A percentile compares a stretch with the other conserved stretches of the same genome.
Conservation (phyloP, 1,139 yeast species). For the Saccharomyces hybrid region DNA sequence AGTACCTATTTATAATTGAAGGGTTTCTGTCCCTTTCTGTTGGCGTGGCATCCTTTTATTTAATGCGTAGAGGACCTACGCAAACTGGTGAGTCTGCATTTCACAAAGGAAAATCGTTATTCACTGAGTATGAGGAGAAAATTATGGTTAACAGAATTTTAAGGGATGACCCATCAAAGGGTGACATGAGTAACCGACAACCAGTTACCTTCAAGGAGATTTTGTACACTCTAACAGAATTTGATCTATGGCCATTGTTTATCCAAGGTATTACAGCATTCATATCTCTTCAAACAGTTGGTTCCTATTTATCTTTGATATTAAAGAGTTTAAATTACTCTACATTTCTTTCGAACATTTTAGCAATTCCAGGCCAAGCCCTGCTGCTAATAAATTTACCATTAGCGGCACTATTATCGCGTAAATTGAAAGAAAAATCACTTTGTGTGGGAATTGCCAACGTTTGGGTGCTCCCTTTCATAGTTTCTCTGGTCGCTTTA, state of each 20-base stretch:
- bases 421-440: conserved; percentile 35
- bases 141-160: conserved; percentile 53
- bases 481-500: conserved; percentile 45
- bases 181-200: conserved; percentile 60
- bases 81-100: neutral
- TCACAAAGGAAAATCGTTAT: neutral
- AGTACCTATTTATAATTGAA: neutral
- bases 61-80: neutral
- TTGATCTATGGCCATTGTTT: neutral
- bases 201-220: conserved; percentile 40
- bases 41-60: neutral
- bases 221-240: neutral
- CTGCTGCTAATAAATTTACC: conserved; percentile 37
- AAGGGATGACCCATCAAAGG: conserved; percentile 60
- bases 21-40: neutral
- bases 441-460: conserved; percentile 33
- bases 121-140: conserved; percentile 43
- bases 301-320: conserved; percentile 38
- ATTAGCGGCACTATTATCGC: conserved; percentile 37
- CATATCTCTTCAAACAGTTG: conserved; percentile 36
- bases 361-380: conserved; percentile 42
- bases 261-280: conserved; percentile 33
- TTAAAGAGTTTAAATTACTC: conserved; percentile 39
- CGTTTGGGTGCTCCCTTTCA: conserved; percentile 36
- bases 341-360: conserved; percentile 40